These are phyloP conservation scores for Rhodotorula sp. DNA, from an alignment of 1,284 basidiomycete species.

Conservation along the genomic window DNA sequence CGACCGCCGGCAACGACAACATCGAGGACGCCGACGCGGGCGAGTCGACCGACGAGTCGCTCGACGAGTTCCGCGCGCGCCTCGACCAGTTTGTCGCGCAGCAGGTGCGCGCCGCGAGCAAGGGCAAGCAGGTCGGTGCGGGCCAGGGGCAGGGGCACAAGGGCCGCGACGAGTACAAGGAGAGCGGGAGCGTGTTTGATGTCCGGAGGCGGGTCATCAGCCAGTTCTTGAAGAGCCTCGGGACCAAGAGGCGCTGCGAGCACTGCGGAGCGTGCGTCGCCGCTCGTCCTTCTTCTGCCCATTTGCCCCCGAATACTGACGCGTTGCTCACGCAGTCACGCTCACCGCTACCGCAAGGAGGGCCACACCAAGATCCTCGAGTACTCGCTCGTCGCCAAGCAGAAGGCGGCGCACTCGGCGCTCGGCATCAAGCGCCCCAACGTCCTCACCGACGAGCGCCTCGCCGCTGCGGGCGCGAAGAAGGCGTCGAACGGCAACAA, in stretches of 20 bases:
- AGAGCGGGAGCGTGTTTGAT: slow-evolving; percentile 76
- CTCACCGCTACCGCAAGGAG: slow-evolving; percentile 88
- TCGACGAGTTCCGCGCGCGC: slow-evolving; percentile 67
- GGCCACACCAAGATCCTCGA: slow-evolving; percentile 93
- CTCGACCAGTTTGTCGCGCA: slow-evolving; percentile 72
- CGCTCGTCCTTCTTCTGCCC: neutral
- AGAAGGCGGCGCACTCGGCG: slow-evolving; percentile 66
- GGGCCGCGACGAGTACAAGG: slow-evolving; percentile 83
- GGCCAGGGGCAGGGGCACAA: slow-evolving; percentile 47
- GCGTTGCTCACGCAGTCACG: slow-evolving; percentile 58
- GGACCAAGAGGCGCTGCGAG: slow-evolving; percentile 66
- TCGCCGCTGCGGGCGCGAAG: slow-evolving; percentile 53
- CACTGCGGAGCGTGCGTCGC: slow-evolving; percentile 78
- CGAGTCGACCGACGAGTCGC: slow-evolving; percentile 53
- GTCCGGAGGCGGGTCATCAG: slow-evolving; percentile 78
- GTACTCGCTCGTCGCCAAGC: slow-evolving; percentile 79
- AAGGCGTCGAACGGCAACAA: neutral
- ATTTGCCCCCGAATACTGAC: neutral
- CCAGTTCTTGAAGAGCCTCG: slow-evolving; percentile 75
- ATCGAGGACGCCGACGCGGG: slow-evolving; percentile 52
- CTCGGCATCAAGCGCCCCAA: slow-evolving; percentile 66
- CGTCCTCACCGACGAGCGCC: slow-evolving; percentile 58
- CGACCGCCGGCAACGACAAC: slow-evolving; percentile 50
- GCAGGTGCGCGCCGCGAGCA: slow-evolving; percentile 60
- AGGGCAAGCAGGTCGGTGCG: slow-evolving; percentile 33